These are phyloP conservation scores for Boletus reticuloceps DNA, from an alignment of 768 basidiomycete species.

Conservation along the genomic window DNA sequence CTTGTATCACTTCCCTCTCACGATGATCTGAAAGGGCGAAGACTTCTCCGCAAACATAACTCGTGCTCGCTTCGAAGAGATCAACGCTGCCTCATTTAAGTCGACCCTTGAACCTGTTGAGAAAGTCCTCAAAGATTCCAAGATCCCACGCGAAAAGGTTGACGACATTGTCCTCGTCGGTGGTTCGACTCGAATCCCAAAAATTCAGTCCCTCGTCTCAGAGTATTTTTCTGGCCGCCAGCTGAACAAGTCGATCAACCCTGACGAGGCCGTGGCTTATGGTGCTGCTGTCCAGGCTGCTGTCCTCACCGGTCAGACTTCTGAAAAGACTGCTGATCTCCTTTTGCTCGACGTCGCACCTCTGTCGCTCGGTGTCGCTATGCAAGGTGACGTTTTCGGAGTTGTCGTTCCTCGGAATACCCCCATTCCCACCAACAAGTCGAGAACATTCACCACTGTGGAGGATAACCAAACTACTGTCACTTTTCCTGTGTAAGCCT, in stretches of 20 bases:
- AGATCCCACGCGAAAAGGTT: constrained; percentile 95
- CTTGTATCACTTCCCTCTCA: constrained; percentile 1
- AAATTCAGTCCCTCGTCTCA: constrained; percentile 96
- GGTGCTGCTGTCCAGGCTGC: constrained; percentile 99
- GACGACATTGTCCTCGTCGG: constrained; percentile 99
- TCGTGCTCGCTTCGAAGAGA: constrained; percentile 99
- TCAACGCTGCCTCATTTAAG: constrained; percentile 93
- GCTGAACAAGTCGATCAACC: constrained; percentile 99
- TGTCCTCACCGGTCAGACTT: constrained; percentile 97
- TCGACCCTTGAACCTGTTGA: constrained; percentile 98
- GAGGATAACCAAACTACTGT: constrained; percentile 99
- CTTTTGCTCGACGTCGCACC: constrained; percentile 98
- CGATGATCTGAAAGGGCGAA: constrained; percentile 60
- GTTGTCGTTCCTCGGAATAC: constrained; percentile 99
- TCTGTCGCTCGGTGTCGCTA: constrained; percentile 98
- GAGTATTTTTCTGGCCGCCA: constrained; percentile 98
- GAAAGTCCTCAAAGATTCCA: constrained; percentile 98
- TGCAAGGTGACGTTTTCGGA: constrained; percentile 99
- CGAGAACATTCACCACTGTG: constrained; percentile 97
- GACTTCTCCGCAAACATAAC: constrained; percentile 99
- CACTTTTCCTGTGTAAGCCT: constrained; percentile 93
- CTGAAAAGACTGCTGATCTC: constrained; percentile 97
- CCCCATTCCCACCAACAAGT: constrained; percentile 99
- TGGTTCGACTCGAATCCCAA: constrained; percentile 99
- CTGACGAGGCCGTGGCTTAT: constrained; percentile 99